Base-by-base conservation (phyloP, 441 rosid species). In the Erysimum cheiri region DNA sequence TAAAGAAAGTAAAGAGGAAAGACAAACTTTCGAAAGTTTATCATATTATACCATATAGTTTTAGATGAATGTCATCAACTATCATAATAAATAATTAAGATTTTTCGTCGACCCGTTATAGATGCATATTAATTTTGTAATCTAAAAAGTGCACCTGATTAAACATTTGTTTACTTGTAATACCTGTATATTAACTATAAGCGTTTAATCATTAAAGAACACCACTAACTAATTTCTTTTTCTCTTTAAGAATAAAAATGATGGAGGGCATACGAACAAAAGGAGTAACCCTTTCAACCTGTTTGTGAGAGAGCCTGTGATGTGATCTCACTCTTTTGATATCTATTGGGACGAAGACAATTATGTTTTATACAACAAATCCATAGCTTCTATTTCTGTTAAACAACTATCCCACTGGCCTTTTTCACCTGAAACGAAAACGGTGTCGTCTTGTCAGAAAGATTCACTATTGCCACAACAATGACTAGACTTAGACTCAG, bases 281-380 rank as follows among this genome's bases (percentile, higher is more conserved):
- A 60, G 8, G 68, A 60, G 53, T 58, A 65, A 58, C 49, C 73
- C 36, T 59, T 59, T 39, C 19, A 59, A 73, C 62, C 54, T 57
- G 46, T 65, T 39, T 37, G 29, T 13, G n/a, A 35, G 57, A 58
- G 76, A 39, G 41, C 59, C 40, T 72, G 33, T 67, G 64, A 72
- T 65, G 36, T 26, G 36, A 60, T 40, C 46, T 58, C 71, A 50
- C 66, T 73, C 47, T 58, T 26, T 40, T 50, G 22, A 65, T 22
- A 65, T 58, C 66, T 65, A 37, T 72, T 64, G 70, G 17, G 72
- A 60, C 69, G 58, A 39, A 69, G 65, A 43, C 66, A 54, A 47
- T 62, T 32, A 46, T 56, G 59, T 69, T 63, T 69, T 62, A 53
- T 47, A 37, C 69, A 74, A n/a, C n/a, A 19, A 68, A 57, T 37